Percentiles rank a stretch among this genome's conserved stretches.
These are phyloP conservation scores for Kurtzmaniella quercitrusa DNA, from an alignment of 1,139 yeast genomes.

Conservation along the genomic window DNA sequence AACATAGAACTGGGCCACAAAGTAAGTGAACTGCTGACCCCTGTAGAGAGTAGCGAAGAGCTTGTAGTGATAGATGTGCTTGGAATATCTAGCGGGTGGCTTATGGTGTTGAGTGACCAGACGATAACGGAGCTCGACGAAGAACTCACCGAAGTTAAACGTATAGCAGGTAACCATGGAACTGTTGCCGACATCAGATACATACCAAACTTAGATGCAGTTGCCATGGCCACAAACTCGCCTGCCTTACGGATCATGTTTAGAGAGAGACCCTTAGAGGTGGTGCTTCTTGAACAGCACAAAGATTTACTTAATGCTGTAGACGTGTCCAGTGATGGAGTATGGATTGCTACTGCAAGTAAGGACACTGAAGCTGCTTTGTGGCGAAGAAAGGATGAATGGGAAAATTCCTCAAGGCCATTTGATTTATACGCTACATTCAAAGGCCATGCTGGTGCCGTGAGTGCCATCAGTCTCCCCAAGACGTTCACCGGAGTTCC, in stretches of 20 bases:
- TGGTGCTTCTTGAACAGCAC: slow-evolving; percentile 72
- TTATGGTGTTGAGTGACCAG: slow-evolving; percentile 74
- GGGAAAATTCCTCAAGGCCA: slow-evolving; percentile 19
- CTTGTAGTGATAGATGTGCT: slow-evolving; percentile 60
- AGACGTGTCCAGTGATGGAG: slow-evolving; percentile 74
- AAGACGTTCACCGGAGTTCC: slow-evolving; percentile 53
- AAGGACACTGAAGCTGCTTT: slow-evolving; percentile 82
- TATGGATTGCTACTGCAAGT: slow-evolving; percentile 90
- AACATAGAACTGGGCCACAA: slow-evolving; percentile 35
- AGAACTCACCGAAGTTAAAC: slow-evolving; percentile 20
- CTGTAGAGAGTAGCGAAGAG: slow-evolving; percentile 62
- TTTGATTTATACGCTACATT: slow-evolving; percentile 60
- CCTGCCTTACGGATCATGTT: slow-evolving; percentile 80
- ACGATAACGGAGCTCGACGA: slow-evolving; percentile 56
- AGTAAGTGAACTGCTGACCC: slow-evolving; percentile 45
- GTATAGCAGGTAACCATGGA: slow-evolving; percentile 92
- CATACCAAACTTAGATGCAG: slow-evolving; percentile 54
- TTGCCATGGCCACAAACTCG: slow-evolving; percentile 91
- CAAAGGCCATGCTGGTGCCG: slow-evolving; percentile 83
- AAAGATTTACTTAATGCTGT: slow-evolving; percentile 77
- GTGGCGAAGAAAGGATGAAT: slow-evolving; percentile 55
- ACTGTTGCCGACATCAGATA: slow-evolving; percentile 85
- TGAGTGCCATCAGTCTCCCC: slow-evolving; percentile 79
- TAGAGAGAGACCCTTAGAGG: slow-evolving; percentile 54
- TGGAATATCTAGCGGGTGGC: slow-evolving; percentile 9